Conservation (phyloP, 2,329 filamentous ascomycete genomes). For the Monilinia fructigena region DNA sequence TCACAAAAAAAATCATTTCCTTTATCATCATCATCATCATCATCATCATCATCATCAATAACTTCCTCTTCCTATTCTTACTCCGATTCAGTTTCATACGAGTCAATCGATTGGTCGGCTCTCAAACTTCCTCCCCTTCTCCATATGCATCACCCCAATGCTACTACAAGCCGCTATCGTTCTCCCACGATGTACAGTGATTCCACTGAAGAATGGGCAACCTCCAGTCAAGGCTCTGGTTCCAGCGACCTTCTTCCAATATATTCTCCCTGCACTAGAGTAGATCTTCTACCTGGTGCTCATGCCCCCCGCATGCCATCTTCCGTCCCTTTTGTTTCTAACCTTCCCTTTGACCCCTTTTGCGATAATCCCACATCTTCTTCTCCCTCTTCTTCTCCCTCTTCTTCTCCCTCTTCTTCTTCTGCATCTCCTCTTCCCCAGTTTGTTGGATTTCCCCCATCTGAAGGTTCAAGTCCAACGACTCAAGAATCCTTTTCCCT, state of each 20-base stretch:
- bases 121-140: constrained; percentile 3
- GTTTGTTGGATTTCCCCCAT: neutral
- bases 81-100: constrained; percentile 13
- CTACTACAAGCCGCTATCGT: neutral
- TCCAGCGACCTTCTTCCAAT: neutral
- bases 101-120: constrained; percentile 19
- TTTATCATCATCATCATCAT: constrained; percentile 8
- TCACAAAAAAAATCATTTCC: constrained; percentile 3
- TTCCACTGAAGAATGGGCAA: constrained; percentile 3
- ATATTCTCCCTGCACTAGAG: neutral
- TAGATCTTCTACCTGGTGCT: constrained; percentile 6
- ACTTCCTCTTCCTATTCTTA: neutral
- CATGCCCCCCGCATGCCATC: neutral
- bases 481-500: neutral
- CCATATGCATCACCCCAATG: neutral
- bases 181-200: constrained; percentile 15
- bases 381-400: neutral
- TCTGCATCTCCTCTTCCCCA: neutral
- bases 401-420: neutral
- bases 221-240: neutral
- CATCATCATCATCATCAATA: neutral
- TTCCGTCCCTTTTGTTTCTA: neutral
- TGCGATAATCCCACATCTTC: neutral
- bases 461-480: neutral
- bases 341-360: neutral